phyloP scores from a whole-genome alignment of 1,284 basidiomycete species.

The Trametes versicolor region DNA sequence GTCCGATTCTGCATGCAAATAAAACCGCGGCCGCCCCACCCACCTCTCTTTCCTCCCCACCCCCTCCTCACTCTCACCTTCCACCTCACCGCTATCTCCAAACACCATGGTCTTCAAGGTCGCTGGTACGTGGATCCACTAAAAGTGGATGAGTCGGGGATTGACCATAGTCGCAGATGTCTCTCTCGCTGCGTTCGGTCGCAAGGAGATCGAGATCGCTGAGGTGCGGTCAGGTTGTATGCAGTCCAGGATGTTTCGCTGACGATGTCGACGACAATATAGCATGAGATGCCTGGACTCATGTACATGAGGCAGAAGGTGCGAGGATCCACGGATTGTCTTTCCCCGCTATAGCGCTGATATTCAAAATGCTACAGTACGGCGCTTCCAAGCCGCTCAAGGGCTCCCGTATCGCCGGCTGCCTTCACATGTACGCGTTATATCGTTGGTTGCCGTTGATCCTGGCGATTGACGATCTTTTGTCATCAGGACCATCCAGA shows the following conservation, averaged over 20 bases:
- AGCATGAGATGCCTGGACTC: conserved; percentile 95
- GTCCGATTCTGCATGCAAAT: conserved; percentile 37
- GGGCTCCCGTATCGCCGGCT: conserved; percentile 97
- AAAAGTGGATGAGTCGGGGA: background rate
- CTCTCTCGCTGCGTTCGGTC: conserved; percentile 96
- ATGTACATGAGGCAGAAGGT: conserved; percentile 92
- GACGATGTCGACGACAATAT: conserved; percentile 30
- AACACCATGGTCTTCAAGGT: conserved; percentile 83
- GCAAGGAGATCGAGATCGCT: conserved; percentile 98
- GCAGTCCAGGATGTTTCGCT: background rate
- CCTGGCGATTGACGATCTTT: background rate
- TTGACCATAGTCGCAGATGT: conserved; percentile 64
- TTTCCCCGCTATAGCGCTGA: conserved; percentile 10
- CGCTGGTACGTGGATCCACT: conserved; percentile 61
- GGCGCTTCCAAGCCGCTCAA: conserved; percentile 86
- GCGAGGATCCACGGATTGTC: conserved; percentile 13
- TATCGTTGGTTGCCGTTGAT: conserved; percentile 11
- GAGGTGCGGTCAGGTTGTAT: conserved; percentile 59
- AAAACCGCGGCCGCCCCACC: conserved; percentile 47
- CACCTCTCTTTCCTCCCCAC: conserved; percentile 47
- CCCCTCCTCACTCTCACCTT: conserved; percentile 43
- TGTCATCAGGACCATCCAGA: conserved; percentile 86
- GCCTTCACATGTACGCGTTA: conserved; percentile 87
- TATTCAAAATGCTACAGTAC: conserved; percentile 63
- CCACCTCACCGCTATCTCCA: conserved; percentile 41